Base-by-base conservation (phyloP, 78 protist species). In the Guillardia theta region DNA sequence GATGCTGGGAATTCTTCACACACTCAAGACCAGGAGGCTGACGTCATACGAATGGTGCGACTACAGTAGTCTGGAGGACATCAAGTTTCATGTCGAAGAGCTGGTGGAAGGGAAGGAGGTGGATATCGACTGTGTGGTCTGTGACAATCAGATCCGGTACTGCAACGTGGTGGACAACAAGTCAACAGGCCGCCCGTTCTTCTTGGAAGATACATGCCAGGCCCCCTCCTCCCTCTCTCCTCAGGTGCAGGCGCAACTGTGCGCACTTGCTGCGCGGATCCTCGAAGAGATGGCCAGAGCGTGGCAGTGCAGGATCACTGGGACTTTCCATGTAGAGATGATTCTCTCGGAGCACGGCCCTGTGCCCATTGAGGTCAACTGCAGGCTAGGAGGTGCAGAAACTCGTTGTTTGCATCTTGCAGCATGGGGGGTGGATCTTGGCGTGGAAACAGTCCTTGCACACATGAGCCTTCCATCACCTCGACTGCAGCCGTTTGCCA, bases 321-420 rank as follows among this genome's bases (percentile, higher is more conserved):
- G n/a, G n/a, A n/a, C n/a, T 22, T 19, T 70, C n/a, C 83, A 70
- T 33, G 24, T 70, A 22, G 83, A 70, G 83, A 12, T 70, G 15
- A 12, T 70, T 9, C 83, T n/a, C 19, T 30, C 53, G 1, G 44
- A 15, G 30, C 27, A 1, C 12, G 90, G 90, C 24, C 90, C 90
- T 18, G 37, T 80, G 4, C 90, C 90, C 15, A 44, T 80, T 18
- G 90, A 80, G 90, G 12, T 80, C 30, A 80, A 80, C 90, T 33
- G 45, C 24, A 46, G 90, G 36, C 90, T 80, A 24, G 90, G 90
- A 18, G 90, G 90, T 4, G 90, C 90, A 1, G 90, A 80, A 53
- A 45, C 50, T 0, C 2, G 50, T 27, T 10, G 27, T 19, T 53
- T 80, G 44, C 10, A 80, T 53, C 46, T n/a, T n/a, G 45, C 90